Percentiles rank a stretch among this genome's conserved stretches.
Conservation (phyloP, 495 filamentous ascomycete genomes). For the Amphirosellinia nigrospora region DNA sequence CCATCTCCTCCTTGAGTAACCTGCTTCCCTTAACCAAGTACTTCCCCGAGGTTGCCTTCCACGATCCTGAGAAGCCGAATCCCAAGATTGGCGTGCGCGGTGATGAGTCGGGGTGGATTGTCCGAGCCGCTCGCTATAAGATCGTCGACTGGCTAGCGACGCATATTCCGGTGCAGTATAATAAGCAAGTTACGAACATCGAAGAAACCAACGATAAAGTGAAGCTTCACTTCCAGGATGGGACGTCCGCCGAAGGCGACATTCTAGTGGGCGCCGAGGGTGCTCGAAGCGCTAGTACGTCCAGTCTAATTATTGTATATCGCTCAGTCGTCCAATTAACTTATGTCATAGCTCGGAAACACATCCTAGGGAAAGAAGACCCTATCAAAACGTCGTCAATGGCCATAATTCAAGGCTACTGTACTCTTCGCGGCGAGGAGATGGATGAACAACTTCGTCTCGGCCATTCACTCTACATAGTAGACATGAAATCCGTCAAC, state of each 20-base stretch:
- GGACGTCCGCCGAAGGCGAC: constrained; percentile 45
- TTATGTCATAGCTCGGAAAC: constrained; percentile 31
- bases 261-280: constrained; percentile 59
- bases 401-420: constrained; percentile 35
- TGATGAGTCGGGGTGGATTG: constrained; percentile 32
- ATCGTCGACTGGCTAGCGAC: constrained; percentile 36
- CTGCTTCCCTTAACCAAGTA: constrained; percentile 32
- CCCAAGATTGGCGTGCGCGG: constrained; percentile 35
- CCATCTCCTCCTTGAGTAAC: constrained; percentile 45
- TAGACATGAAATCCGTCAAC: constrained; percentile 25
- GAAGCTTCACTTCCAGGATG: constrained; percentile 45
- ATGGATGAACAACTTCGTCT: constrained; percentile 38
- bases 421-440: constrained; percentile 30
- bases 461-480: constrained; percentile 33
- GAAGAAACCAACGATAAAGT: constrained; percentile 32
- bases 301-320: not conserved
- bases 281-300: constrained; percentile 44
- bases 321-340: not conserved
- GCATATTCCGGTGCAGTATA: constrained; percentile 37
- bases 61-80: constrained; percentile 6
- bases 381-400: constrained; percentile 31
- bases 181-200: constrained; percentile 32
- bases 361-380: constrained; percentile 42
- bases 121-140: constrained; percentile 38
- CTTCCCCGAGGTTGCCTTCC: constrained; percentile 28